phyloP scores from a whole-genome alignment of 1,139 yeast genomes.

The Zygoascus hellenicus region DNA sequence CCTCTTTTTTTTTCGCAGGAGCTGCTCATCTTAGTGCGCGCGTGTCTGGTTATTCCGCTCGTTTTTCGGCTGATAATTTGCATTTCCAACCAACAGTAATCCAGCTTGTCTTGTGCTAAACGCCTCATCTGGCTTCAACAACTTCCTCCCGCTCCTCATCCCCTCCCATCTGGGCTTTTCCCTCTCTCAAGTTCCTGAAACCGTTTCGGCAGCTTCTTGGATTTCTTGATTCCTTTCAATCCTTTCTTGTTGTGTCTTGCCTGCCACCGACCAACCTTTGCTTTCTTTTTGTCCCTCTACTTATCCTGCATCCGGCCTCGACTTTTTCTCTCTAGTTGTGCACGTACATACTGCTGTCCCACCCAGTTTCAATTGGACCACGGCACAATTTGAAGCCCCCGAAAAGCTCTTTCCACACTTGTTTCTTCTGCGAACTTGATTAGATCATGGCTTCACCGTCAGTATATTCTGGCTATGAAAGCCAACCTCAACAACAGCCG shows the following conservation, averaged over 20 bases:
- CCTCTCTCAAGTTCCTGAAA: too few relatives aligned
- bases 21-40: neutral
- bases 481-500: slow-evolving; percentile 3
- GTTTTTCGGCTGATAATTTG: neutral
- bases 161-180: too few relatives aligned
- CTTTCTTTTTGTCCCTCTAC: neutral
- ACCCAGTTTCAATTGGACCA: too few relatives aligned
- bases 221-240: too few relatives aligned
- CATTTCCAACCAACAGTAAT: too few relatives aligned
- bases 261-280: too few relatives aligned
- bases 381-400: too few relatives aligned
- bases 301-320: neutral
- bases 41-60: neutral
- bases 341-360: neutral
- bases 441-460: neutral
- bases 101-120: too few relatives aligned
- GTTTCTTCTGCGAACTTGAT: neutral
- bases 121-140: too few relatives aligned
- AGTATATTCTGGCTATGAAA: neutral
- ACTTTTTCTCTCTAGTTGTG: neutral
- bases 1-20: neutral
- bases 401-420: neutral
- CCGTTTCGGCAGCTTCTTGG: too few relatives aligned
- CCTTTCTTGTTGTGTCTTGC: too few relatives aligned
- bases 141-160: too few relatives aligned